Evolutionary conservation across 306 rosid genomes (phyloP).

Genomic region (Pyrus communis): DNA sequence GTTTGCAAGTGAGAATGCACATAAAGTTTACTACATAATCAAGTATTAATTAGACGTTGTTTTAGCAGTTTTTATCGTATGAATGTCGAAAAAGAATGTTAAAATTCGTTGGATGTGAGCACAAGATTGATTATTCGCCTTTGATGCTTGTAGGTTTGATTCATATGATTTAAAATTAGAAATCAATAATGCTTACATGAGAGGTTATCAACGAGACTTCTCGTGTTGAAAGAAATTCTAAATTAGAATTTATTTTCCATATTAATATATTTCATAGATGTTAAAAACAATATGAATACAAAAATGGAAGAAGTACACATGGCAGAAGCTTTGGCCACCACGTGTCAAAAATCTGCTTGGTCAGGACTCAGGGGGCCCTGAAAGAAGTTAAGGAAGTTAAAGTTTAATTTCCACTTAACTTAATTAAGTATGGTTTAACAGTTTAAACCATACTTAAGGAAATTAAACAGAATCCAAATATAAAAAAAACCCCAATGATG

Average conservation of each 20-base stretch:
- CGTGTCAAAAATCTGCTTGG: neutral
- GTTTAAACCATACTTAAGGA: neutral
- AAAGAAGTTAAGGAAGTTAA: constrained; percentile 15
- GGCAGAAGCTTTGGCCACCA: neutral
- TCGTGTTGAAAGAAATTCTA: too few species aligned
- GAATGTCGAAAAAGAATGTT: neutral
- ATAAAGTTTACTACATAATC: neutral
- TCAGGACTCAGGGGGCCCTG: neutral
- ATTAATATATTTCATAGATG: too few species aligned
- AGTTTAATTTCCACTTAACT: neutral
- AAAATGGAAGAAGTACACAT: neutral
- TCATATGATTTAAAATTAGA: neutral
- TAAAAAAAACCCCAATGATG: neutral
- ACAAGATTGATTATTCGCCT: too few species aligned
- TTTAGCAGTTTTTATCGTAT: too few species aligned
- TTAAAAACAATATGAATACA: neutral
- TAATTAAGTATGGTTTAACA: neutral
- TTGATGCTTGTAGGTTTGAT: neutral
- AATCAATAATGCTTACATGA: neutral
- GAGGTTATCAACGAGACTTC: neutral
- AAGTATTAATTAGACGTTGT: neutral
- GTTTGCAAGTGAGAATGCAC: neutral
- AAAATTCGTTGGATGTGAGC: neutral
- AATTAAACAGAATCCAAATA: neutral
- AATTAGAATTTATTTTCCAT: too few species aligned